These are phyloP conservation scores for Penicillium parvum DNA, from an alignment of 495 filamentous ascomycete genomes.

Conservation along the genomic window DNA sequence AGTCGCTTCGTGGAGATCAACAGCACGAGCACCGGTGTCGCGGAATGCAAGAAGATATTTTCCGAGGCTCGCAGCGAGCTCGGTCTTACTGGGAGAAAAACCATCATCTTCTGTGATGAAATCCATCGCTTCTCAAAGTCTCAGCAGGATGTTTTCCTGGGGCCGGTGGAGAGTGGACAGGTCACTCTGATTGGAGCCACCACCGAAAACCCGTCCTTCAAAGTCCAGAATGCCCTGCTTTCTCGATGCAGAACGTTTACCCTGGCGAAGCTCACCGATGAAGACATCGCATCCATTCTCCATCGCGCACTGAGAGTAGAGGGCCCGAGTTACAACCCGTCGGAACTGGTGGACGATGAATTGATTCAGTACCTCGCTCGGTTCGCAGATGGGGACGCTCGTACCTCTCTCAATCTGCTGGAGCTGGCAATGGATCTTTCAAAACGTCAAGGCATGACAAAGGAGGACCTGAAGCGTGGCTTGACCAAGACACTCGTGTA, in stretches of 20 bases:
- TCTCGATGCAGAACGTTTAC: constrained; percentile 91
- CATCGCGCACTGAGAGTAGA: constrained; percentile 66
- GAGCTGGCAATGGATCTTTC: constrained; percentile 74
- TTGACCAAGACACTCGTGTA: constrained; percentile 91
- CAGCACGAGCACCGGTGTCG: constrained; percentile 86
- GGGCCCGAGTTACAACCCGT: constrained; percentile 48
- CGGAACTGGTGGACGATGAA: constrained; percentile 67
- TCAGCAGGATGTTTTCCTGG: constrained; percentile 94
- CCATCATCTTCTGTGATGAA: constrained; percentile 97
- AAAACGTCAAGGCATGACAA: constrained; percentile 47
- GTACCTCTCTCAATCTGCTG: constrained; percentile 87
- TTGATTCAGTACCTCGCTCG: constrained; percentile 74
- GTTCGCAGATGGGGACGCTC: constrained; percentile 87
- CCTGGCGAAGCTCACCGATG: constrained; percentile 64
- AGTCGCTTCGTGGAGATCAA: constrained; percentile 94
- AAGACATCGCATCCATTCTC: constrained; percentile 69
- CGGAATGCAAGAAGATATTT: constrained; percentile 93
- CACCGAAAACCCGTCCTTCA: constrained; percentile 96
- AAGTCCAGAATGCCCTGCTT: constrained; percentile 81
- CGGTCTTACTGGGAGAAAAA: constrained; percentile 76
- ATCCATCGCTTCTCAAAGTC: constrained; percentile 91
- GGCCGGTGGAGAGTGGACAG: constrained; percentile 85
- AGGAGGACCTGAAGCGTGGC: constrained; percentile 67
- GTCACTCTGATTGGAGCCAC: constrained; percentile 93
- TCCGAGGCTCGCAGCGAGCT: constrained; percentile 79